Evolutionary conservation across 257 asterid genomes (phyloP), one percentile per base, ranked within the genome.

Genomic region (Ajuga chamaepitys): DNA sequence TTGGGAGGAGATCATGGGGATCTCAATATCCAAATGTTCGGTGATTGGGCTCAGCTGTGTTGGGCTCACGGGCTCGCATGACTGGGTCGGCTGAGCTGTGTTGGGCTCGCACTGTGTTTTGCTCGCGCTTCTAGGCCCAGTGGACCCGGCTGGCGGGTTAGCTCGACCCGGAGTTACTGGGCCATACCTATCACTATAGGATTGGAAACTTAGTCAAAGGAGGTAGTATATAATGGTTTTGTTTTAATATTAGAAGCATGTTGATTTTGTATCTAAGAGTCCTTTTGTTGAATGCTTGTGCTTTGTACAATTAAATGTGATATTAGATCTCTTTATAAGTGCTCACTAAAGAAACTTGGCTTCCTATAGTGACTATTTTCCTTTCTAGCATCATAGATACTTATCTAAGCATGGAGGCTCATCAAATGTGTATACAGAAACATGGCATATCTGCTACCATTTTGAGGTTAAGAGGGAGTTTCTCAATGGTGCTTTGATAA

Each of bases 361-460:
- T 61, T 58, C 38, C 69, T 64, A 57, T 68, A 75, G 74, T 82
- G 83, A 81, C 87, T 62, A 65, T n/a, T 74, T 80, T 58, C 62
- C 71, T 75, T 77, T 74, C 71, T 83, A 94, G 99, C 90, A 94
- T 83, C 97, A 88, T 54, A 94, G 96, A 83, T 94, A 80, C 86
- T 80, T 94, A 86, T 90, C 99, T 64, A 88, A 90, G 86, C 99
- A 83, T 74, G 99, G 99, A 69, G 99, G 99, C 16, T 83, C 95
- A n/a, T 94, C 99, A 54, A 94, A 94, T 81, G 99, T 96, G 11
- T 90, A 88, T 78, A 94, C 99, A n/a, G 99, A 94, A 77, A 90
- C 99, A 7, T 96, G 90, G 89, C 82, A 88, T 73, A 90, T 97
- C 25, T 90, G 97, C 82, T 94, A 94, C 81, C 95, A 94, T 76